Percentiles rank a stretch among this genome's conserved stretches.
These are phyloP conservation scores for Grigorovia humatica DNA, from an alignment of 805 yeast genomes.

Conservation along the genomic window DNA sequence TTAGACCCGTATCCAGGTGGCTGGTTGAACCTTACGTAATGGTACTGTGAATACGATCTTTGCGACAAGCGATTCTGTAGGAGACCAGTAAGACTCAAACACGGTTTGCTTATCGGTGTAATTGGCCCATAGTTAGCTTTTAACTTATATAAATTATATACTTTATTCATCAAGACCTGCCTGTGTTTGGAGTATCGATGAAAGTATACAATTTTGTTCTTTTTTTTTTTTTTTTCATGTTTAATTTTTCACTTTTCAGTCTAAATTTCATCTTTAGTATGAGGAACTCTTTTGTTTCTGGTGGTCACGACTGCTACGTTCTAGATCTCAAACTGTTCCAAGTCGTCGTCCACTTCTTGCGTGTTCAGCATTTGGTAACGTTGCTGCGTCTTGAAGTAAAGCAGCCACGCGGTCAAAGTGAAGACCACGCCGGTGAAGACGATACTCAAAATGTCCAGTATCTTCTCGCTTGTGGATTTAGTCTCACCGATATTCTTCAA, in stretches of 20 bases:
- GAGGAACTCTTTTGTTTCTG: too few relatives aligned
- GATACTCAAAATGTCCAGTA: constrained; percentile 57
- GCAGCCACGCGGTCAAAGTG: constrained; percentile 49
- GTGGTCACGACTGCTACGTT: too few relatives aligned
- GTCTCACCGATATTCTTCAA: constrained; percentile 58
- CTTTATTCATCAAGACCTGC: not conserved
- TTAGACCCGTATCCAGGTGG: not conserved
- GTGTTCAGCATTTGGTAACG: constrained; percentile 27
- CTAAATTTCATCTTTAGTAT: too few relatives aligned
- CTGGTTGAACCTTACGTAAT: not conserved
- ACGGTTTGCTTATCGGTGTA: not conserved
- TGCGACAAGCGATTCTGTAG: not conserved
- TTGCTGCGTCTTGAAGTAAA: constrained; percentile 45
- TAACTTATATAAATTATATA: not conserved
- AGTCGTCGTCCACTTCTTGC: not conserved
- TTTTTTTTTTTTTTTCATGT: not conserved
- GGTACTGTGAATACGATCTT: constrained; percentile 1
- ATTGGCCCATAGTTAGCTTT: not conserved
- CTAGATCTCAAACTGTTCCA: constrained; percentile 6
- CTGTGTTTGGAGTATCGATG: not conserved
- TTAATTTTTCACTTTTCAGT: not conserved
- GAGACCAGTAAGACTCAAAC: too few relatives aligned
- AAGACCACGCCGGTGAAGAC: constrained; percentile 46
- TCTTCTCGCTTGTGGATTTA: constrained; percentile 38
- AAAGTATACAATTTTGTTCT: not conserved